These are phyloP conservation scores for Phaeodactylum tricornutum DNA, from an alignment of 108 stramenopile species.

Conservation along the genomic window DNA sequence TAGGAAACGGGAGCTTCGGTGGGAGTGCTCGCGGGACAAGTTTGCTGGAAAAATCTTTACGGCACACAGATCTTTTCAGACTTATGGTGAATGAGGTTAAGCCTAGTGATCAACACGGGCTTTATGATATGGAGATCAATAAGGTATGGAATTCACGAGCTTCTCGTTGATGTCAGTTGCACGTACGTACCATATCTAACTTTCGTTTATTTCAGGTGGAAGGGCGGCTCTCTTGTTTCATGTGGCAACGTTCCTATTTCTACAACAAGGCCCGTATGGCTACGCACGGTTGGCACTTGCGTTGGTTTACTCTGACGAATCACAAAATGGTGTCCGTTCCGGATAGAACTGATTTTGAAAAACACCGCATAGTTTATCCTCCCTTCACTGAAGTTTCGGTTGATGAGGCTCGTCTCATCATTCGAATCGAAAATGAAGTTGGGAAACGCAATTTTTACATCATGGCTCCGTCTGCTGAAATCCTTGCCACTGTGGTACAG, in stretches of 20 bases:
- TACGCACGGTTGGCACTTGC: conserved; percentile 46
- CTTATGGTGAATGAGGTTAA: conserved; percentile 8
- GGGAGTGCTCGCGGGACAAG: not conserved
- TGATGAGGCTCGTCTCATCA: conserved; percentile 42
- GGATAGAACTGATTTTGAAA: conserved; percentile 27
- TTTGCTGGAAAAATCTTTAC: not conserved
- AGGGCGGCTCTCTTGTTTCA: conserved; percentile 21
- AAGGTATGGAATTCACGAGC: conserved; percentile 8
- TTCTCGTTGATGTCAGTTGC: not conserved
- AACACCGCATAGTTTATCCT: conserved; percentile 39
- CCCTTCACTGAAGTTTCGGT: conserved; percentile 43
- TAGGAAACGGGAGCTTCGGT: not conserved
- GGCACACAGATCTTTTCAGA: not conserved
- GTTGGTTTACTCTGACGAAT: conserved; percentile 57
- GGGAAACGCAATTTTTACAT: conserved; percentile 9
- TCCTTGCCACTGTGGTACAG: conserved; percentile 39
- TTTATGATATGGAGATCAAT: conserved; percentile 26
- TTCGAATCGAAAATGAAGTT: conserved; percentile 28
- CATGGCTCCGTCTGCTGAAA: conserved; percentile 44
- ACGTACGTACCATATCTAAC: not conserved
- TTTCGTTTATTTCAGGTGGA: conserved; percentile 3
- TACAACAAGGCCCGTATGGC: conserved; percentile 51
- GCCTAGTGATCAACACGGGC: conserved; percentile 18
- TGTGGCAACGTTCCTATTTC: conserved; percentile 58
- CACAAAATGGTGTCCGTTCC: conserved; percentile 43